Percentiles rank a stretch among this genome's conserved stretches.
phyloP scores from a whole-genome alignment of 192 early-diverging fungal genomes.

The Rhizophagus sp. region DNA sequence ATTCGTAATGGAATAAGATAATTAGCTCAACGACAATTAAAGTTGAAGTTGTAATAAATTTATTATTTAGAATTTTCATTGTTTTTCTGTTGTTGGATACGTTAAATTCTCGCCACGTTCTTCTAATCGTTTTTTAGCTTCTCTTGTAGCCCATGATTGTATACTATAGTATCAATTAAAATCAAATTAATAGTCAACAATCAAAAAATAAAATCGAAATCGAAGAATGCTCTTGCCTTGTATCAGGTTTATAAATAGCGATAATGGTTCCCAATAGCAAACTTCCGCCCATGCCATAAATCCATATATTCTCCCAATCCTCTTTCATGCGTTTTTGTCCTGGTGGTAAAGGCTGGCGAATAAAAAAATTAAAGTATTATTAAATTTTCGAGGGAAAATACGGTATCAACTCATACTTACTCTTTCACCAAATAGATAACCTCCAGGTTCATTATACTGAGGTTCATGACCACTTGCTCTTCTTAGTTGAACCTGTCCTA shows the following conservation, averaged over 20 bases:
- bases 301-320: slow-evolving; percentile 71
- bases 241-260: slow-evolving; percentile 77
- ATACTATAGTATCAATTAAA: slow-evolving; percentile 44
- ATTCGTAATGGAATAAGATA: neutral
- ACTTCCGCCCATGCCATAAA: slow-evolving; percentile 62
- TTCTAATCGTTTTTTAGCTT: slow-evolving; percentile 74
- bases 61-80: neutral
- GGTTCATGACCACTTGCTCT: slow-evolving; percentile 35
- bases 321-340: slow-evolving; percentile 72
- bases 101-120: slow-evolving; percentile 65
- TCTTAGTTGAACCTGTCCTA: neutral
- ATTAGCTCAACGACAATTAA: too few relatives aligned
- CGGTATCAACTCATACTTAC: slow-evolving; percentile 33
- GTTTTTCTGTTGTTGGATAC: slow-evolving; percentile 40
- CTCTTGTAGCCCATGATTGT: slow-evolving; percentile 70
- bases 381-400: neutral
- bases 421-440: slow-evolving; percentile 79
- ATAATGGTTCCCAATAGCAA: slow-evolving; percentile 54
- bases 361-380: neutral
- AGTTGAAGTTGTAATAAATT: too few relatives aligned
- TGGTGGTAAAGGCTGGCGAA: slow-evolving; percentile 45
- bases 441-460: slow-evolving; percentile 70
- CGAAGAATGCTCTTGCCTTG: slow-evolving; percentile 53
- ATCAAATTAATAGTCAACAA: slow-evolving; percentile 3
- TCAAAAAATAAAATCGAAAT: neutral